Conservation (phyloP, 345 rosid genomes). For the Salix exigua region DNA sequence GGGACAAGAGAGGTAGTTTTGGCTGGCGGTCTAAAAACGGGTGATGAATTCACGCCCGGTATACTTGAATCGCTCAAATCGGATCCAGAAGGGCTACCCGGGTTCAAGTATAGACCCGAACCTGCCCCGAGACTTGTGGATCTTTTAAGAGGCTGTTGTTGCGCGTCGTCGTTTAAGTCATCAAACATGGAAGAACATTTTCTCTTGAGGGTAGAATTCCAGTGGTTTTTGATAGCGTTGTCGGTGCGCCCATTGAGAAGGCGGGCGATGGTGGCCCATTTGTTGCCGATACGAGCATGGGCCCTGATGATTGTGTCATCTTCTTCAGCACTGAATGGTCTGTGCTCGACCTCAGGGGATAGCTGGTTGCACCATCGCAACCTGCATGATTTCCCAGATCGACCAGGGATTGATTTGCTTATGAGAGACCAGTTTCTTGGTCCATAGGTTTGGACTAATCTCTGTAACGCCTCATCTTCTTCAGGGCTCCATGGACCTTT, state of each 20-base stretch:
- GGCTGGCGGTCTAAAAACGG: constrained; percentile 38
- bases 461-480: constrained; percentile 75
- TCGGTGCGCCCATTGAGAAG: constrained; percentile 88
- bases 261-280: constrained; percentile 95
- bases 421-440: constrained; percentile 93
- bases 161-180: constrained; percentile 34
- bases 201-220: constrained; percentile 92
- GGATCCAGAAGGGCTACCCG: constrained; percentile 62
- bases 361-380: constrained; percentile 97
- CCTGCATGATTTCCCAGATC: constrained; percentile 87
- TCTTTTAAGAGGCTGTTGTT: constrained; percentile 52
- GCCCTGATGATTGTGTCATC: constrained; percentile 76
- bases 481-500: constrained; percentile 98
- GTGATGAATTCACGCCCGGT: constrained; percentile 35
- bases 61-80: constrained; percentile 67
- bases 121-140: constrained; percentile 59
- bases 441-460: constrained; percentile 68
- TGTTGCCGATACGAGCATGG: constrained; percentile 82
- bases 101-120: constrained; percentile 49
- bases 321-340: constrained; percentile 68
- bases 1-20: constrained; percentile 37
- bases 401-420: constrained; percentile 88
- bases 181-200: constrained; percentile 51
- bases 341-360: constrained; percentile 89
- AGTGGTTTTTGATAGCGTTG: constrained; percentile 90